phyloP scores from a whole-genome alignment of 805 yeast species.

The Myxozyma vanderwaltii region DNA sequence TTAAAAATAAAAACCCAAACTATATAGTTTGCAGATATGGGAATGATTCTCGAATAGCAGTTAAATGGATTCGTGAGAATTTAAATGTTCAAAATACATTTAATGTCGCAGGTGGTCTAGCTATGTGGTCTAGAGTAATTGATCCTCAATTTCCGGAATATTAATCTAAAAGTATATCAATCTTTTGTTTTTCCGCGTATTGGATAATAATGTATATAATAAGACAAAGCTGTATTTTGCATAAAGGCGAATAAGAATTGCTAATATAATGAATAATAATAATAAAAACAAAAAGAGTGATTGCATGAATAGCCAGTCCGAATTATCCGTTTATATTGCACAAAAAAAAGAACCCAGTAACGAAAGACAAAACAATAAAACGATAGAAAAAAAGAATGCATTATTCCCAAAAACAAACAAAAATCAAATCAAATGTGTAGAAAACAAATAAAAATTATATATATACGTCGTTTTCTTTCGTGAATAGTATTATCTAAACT shows the following conservation, averaged over 20 bases:
- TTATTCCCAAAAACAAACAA: background rate
- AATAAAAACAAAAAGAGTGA: background rate
- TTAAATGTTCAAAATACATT: slow-evolving; percentile 53
- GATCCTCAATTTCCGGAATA: slow-evolving; percentile 68
- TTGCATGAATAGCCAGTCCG: background rate
- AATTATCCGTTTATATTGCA: background rate
- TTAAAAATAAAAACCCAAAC: slow-evolving; percentile 19
- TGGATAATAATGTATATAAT: background rate
- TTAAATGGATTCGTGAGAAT: slow-evolving; percentile 54
- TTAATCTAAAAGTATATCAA: slow-evolving; percentile 41
- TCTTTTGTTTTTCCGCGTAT: background rate
- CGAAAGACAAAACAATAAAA: too few species aligned
- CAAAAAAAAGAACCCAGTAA: background rate
- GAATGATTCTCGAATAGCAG: slow-evolving; percentile 85
- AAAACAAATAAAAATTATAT: background rate
- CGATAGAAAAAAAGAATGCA: background rate
- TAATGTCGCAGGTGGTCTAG: slow-evolving; percentile 80
- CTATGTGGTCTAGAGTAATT: slow-evolving; percentile 62
- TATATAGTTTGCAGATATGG: slow-evolving; percentile 83
- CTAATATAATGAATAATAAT: too few species aligned
- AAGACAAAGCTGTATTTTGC: background rate
- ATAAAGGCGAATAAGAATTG: too few species aligned
- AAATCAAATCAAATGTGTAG: too few species aligned
- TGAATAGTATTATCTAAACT: background rate
- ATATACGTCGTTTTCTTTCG: background rate